phyloP scores from a whole-genome alignment of 805 yeast genomes.

The Schwanniomyces yamadae region DNA sequence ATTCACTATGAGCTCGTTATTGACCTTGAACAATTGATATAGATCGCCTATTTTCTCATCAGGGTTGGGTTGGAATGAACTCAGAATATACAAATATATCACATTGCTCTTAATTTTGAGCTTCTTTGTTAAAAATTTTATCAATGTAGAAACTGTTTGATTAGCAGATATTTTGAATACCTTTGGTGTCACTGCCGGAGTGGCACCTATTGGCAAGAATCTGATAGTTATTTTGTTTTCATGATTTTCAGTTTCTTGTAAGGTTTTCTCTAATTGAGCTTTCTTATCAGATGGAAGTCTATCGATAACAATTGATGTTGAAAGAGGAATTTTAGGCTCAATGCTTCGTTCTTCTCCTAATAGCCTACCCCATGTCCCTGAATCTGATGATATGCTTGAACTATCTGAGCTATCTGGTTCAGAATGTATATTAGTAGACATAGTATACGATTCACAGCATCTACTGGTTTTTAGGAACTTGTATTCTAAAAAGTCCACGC shows the following conservation, averaged over 20 bases:
- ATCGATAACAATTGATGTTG: constrained; percentile 17
- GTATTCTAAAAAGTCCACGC: no score
- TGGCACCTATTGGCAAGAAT: constrained; percentile 61
- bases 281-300: constrained; percentile 10
- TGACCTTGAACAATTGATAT: constrained; percentile 26
- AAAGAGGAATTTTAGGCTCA: constrained; percentile 16
- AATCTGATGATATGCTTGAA: constrained; percentile 2
- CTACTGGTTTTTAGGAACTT: no score
- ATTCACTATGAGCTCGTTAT: constrained; percentile 35
- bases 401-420: constrained; percentile 9
- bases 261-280: constrained; percentile 8
- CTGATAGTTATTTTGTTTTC: constrained; percentile 45
- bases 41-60: constrained; percentile 38
- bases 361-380: constrained; percentile 3
- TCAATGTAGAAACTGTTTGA: constrained; percentile 47
- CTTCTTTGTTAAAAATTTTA: constrained; percentile 44
- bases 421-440: constrained; percentile 10
- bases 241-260: constrained; percentile 1
- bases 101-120: constrained; percentile 22
- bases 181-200: constrained; percentile 48
- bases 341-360: constrained; percentile 8
- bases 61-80: constrained; percentile 42
- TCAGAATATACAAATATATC: constrained; percentile 36
- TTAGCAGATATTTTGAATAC: constrained; percentile 48
- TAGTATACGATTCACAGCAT: no score